phyloP scores from a whole-genome alignment of 1,284 basidiomycete species.

The Trametes sp. region DNA sequence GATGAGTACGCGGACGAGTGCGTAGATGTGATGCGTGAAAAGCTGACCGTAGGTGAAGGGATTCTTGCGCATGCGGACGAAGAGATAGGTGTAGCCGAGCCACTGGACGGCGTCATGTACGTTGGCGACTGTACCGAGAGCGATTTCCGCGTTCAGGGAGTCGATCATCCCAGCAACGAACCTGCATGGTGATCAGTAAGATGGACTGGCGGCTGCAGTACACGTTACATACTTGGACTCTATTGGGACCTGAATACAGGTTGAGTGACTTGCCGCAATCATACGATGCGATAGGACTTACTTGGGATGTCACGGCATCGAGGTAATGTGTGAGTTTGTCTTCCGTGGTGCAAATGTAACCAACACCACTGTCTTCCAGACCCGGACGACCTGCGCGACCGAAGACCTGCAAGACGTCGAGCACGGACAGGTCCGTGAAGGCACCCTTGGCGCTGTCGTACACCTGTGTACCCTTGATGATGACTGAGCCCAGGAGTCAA shows the following conservation, averaged over 20 bases:
- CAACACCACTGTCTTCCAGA: conserved; percentile 94
- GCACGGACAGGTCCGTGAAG: conserved; percentile 92
- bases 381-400: conserved; percentile 98
- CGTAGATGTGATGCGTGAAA: background rate
- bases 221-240: conserved; percentile 83
- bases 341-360: conserved; percentile 94
- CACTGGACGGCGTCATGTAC: conserved; percentile 91
- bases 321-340: conserved; percentile 96
- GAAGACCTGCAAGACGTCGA: conserved; percentile 98
- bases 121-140: conserved; percentile 93
- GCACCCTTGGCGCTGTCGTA: conserved; percentile 91
- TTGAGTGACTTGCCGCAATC: too few relatives aligned
- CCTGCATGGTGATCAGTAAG: conserved; percentile 47
- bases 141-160: conserved; percentile 94
- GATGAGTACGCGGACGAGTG: background rate
- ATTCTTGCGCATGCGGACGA: conserved; percentile 95
- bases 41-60: conserved; percentile 85
- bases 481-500: conserved; percentile 57
- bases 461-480: conserved; percentile 98
- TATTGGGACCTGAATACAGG: conserved; percentile 78
- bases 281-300: too few relatives aligned
- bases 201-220: background rate
- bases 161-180: conserved; percentile 91
- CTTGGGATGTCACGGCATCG: conserved; percentile 88
- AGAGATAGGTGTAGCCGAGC: conserved; percentile 98